Base-by-base conservation (phyloP, 768 basidiomycete genomes). In the Mycena sanguinolenta region DNA sequence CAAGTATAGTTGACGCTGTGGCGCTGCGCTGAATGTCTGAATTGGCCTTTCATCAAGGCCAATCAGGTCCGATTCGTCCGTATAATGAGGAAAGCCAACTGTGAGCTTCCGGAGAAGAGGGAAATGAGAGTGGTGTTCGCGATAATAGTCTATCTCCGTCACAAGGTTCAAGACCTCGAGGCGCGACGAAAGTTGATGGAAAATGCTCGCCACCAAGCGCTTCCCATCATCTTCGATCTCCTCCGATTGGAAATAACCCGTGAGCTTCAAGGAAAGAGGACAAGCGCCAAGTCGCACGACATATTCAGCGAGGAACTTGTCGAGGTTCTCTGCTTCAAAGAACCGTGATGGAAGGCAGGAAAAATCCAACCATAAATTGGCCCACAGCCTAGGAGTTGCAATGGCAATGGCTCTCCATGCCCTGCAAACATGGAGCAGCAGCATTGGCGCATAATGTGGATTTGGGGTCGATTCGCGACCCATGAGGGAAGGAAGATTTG, bases 361-460 rank as follows among this genome's bases (percentile, higher is more conserved):
- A 10, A 68, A 28, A n/a, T 68, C 17, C 13, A 68, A 21, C 16
- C 12, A 2, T 4, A 68, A 44, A 46, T 38, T 3, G 4, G 1
- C 23, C 60, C 61, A 68, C 21, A 68, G 44, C 61, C 54, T 19
- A 5, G 53, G 67, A 38, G 39, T 68, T 1, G 67, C 25, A 2
- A 58, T 32, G 2, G 67, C 67, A 7, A 68, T 49, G 19, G 36
- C n/a, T 34, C 34, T 54, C 67, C 67, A 68, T 38, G 39, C 27
- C 34, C 25, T 62, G 36, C 67, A 69, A 17, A 69, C 28, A 8
- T 62, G 53, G 2, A 69, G 53, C 25, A 67, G 27, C 16, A 67
- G 39, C 12, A 61, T 19, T 12, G 66, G 66, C 7, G 59, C 60
- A 53, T 28, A 17, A 16, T 17, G 28, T 23, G 52, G 28, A 25